Evolutionary conservation across 768 basidiomycete genomes (phyloP).

Genomic region (Lactarius sanguifluus): DNA sequence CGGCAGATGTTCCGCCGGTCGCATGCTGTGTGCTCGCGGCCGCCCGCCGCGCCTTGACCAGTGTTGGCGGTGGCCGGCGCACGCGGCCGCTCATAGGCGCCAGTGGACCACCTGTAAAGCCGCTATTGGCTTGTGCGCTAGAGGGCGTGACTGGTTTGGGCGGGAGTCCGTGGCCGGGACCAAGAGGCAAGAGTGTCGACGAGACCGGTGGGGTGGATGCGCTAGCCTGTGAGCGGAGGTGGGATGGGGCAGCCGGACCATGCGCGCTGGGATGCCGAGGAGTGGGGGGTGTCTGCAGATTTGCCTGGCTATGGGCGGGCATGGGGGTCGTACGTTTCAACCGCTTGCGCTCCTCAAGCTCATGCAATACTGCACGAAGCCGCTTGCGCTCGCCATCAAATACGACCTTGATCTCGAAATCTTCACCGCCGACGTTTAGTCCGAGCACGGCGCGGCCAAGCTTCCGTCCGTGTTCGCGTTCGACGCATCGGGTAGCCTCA

Average conservation of each 20-base stretch:
- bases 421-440: conserved; percentile 36
- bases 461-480: conserved; percentile 63
- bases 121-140: conserved; percentile 14
- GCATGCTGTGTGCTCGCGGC: conserved; percentile 14
- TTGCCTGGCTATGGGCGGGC: conserved; percentile 19
- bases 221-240: conserved; percentile 21
- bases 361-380: conserved; percentile 63
- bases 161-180: conserved; percentile 19
- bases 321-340: conserved; percentile 36
- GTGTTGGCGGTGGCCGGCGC: conserved; percentile 27
- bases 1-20: conserved; percentile 15
- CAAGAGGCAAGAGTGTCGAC: conserved; percentile 8
- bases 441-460: conserved; percentile 47
- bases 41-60: conserved; percentile 27
- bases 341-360: conserved; percentile 53
- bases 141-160: conserved; percentile 29
- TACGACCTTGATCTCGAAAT: conserved; percentile 69
- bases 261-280: conserved; percentile 34
- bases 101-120: conserved; percentile 17
- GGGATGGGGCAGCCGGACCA: conserved; percentile 16
- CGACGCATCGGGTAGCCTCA: conserved; percentile 67
- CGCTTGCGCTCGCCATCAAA: conserved; percentile 74
- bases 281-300: conserved; percentile 10
- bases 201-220: conserved; percentile 22
- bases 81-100: conserved; percentile 28